Base-by-base conservation (phyloP, 345 rosid species). In the Kernera saxatilis region DNA sequence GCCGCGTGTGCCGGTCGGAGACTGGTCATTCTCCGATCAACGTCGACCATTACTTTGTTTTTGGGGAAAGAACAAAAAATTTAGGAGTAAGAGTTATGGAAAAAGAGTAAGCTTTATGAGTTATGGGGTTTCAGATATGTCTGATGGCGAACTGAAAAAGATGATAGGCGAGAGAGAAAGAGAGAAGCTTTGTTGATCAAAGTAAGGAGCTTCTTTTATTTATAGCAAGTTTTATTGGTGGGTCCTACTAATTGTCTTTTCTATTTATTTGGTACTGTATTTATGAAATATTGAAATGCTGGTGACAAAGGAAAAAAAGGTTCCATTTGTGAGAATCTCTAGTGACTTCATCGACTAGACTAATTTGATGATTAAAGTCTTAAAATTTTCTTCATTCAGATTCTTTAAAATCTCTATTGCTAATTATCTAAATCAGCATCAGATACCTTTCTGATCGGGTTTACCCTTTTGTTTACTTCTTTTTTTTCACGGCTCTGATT, bases 21-120 rank as follows among this genome's bases (percentile, higher is more conserved):
- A 70, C 95, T 93, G 77, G 86, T 67, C 90, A 89, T 84, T 37
- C 99, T 85, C 78, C 99, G 85, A 88, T 94, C 99, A 5, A 94
- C 97, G 85, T 94, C 99, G 60, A 91, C 99, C 99, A 94, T 94
- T 58, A 8, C 3, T 49, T 13, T 2, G 1, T 26, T 39, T 8
- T 6, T 40, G 21, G 51, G 44, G 10, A 48, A 67, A 15, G 61
- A 39, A 21, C 11, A 15, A 30, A 15, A 55, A n/a, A 5, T 22
- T 43, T 59, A 1, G 12, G 32, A 18, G 2, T 19, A 25, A 6
- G 54, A 60, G 44, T 1, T 6, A 41, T 41, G 49, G n/a, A 19
- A n/a, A 67, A 63, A 32, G 45, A 27, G 68, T 55, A 17, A 63
- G 75, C 56, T 76, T 76, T 70, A 70, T 63, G 75, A 55, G 71